Percentiles rank a stretch among this genome's conserved stretches.
phyloP scores from a whole-genome alignment of 2,329 filamentous ascomycete genomes.

The Fusarium redolens region DNA sequence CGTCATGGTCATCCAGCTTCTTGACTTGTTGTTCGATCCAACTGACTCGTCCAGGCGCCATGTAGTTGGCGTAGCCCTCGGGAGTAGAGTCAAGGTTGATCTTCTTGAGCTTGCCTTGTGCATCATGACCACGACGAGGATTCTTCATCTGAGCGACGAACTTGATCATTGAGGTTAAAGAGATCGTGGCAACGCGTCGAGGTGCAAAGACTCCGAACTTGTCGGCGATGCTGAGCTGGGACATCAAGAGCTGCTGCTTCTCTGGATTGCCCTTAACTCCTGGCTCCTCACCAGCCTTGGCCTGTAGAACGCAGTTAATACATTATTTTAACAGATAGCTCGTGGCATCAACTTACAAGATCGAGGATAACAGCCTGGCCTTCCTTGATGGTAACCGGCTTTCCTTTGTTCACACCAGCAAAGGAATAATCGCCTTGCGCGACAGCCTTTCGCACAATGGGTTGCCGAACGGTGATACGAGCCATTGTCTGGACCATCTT shows the following conservation, averaged over 20 bases:
- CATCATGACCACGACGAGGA: conserved; percentile 37
- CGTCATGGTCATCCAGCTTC: background rate
- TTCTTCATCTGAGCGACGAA: conserved; percentile 39
- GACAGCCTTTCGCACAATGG: background rate
- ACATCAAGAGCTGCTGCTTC: background rate
- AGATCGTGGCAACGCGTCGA: background rate
- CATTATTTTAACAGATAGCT: no score
- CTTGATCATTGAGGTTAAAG: conserved; percentile 32
- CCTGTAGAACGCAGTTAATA: background rate
- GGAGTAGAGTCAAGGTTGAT: conserved; percentile 19
- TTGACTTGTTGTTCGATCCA: background rate
- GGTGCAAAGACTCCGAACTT: conserved; percentile 9
- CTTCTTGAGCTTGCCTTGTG: conserved; percentile 34
- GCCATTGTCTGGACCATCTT: background rate
- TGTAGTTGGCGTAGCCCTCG: conserved; percentile 40
- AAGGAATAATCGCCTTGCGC: accelerated
- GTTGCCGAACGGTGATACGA: background rate
- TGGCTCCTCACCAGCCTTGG: background rate
- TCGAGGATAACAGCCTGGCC: background rate
- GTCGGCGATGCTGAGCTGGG: conserved; percentile 3
- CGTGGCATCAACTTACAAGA: background rate
- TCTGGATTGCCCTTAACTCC: background rate
- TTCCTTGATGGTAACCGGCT: background rate
- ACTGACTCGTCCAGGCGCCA: conserved; percentile 10
- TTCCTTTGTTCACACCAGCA: background rate